A percentile compares a stretch with the other conserved stretches of the same genome.
Conservation (phyloP, 2,329 filamentous ascomycete species). For the Albifimbria verrucaria region DNA sequence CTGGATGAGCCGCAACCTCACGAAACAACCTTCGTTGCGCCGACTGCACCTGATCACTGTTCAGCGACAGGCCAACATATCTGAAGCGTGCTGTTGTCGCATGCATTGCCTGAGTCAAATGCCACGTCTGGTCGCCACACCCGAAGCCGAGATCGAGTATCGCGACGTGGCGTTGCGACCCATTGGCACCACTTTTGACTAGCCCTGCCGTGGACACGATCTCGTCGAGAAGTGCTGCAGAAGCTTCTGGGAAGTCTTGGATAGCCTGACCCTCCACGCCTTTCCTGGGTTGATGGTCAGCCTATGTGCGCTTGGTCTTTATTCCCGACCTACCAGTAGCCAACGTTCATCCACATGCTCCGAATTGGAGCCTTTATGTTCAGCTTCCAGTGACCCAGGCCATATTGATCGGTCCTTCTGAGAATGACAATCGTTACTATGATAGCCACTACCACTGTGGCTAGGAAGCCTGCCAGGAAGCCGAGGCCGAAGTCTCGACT, state of each 20-base stretch:
- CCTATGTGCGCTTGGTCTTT: no score
- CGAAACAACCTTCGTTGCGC: conserved; percentile 28
- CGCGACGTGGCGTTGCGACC: conserved; percentile 22
- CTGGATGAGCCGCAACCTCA: conserved; percentile 12
- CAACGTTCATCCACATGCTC: conserved; percentile 64
- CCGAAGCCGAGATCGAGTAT: conserved; percentile 56
- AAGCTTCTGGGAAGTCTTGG: conserved; percentile 42
- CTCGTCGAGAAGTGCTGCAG: conserved; percentile 42
- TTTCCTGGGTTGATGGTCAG: no score
- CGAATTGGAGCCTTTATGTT: conserved; percentile 43
- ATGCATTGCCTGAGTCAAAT: conserved; percentile 31
- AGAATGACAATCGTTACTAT: conserved; percentile 15
- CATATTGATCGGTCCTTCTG: conserved; percentile 36
- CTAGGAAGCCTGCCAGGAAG: no score
- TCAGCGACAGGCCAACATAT: conserved; percentile 53
- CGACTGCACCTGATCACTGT: conserved; percentile 38
- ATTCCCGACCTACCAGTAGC: conserved; percentile 50
- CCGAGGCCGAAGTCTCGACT: conserved; percentile 27
- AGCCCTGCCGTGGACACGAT: conserved; percentile 39
- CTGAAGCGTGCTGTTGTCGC: conserved; percentile 25
- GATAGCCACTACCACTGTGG: conserved; percentile 12
- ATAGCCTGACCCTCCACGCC: conserved; percentile 22
- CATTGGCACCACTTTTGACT: background rate
- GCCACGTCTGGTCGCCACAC: conserved; percentile 55
- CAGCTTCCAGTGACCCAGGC: conserved; percentile 53